Percentiles rank a stretch among this genome's conserved stretches.
phyloP scores from a whole-genome alignment of 1,284 basidiomycete species.

The Trichosporon ovoides region DNA sequence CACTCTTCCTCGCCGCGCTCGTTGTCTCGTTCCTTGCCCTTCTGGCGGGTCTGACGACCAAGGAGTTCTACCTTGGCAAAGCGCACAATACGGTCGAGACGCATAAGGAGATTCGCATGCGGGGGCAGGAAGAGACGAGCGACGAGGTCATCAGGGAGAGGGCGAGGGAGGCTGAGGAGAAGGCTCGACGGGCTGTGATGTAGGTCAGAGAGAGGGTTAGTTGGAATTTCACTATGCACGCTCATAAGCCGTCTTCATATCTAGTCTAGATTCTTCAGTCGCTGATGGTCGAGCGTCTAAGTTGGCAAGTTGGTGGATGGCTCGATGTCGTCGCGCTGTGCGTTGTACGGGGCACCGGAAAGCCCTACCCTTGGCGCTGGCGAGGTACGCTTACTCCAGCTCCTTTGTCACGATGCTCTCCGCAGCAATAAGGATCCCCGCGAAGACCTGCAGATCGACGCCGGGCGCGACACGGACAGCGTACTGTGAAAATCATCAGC shows the following conservation, averaged over 20 bases:
- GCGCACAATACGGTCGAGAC: constrained; percentile 33
- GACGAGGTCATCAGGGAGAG: constrained; percentile 21
- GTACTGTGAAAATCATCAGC: neutral
- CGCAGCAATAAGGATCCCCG: neutral
- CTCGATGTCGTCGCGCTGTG: too few species aligned
- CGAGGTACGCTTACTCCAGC: too few species aligned
- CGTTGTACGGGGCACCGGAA: too few species aligned
- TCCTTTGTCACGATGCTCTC: neutral
- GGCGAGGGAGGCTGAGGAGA: constrained; percentile 22
- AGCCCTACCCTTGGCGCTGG: too few species aligned
- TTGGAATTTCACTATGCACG: too few species aligned
- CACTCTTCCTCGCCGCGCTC: constrained; percentile 25
- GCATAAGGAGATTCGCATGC: constrained; percentile 27
- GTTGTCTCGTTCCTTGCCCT: constrained; percentile 23
- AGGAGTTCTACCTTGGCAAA: constrained; percentile 31
- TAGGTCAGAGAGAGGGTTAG: too few species aligned
- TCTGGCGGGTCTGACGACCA: constrained; percentile 16
- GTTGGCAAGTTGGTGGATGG: too few species aligned
- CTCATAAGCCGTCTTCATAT: too few species aligned
- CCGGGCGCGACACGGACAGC: neutral
- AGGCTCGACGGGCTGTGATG: constrained; percentile 16
- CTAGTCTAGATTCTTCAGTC: too few species aligned
- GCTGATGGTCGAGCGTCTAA: too few species aligned
- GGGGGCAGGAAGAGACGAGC: constrained; percentile 16
- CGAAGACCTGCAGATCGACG: constrained; percentile 1